Base-by-base conservation (phyloP, 1,284 basidiomycete species). In the Garcileccinum viscosum region DNA sequence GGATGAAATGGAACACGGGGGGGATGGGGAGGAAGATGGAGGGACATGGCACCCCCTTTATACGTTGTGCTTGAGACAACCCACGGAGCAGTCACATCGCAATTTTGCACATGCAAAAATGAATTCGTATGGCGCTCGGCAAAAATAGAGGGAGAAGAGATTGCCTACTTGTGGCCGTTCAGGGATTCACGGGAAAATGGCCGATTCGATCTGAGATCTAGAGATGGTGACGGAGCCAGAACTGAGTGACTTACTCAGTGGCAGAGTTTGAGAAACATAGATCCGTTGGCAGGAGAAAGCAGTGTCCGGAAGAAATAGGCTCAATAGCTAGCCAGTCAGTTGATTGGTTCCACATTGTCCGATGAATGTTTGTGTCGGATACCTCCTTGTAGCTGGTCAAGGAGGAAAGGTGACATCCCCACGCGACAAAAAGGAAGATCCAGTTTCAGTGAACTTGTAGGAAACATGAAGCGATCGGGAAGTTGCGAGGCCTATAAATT, bases 21-120 rank as follows among this genome's bases (percentile, higher is more conserved):
- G 67, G 72, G 73, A 73, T 79, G 76, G 37, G 78, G 71, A 66
- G 73, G 75, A 77, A 62, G 27, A 71, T 74, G 70, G n/a, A 73
- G 73, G 74, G 75, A 62, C 63, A 66, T 71, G 72, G 69, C n/a
- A 69, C 76, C 75, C 78, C 80, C 81, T 87, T 87, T 84, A 87
- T 87, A 77, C 73, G 73, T 60, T 44, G 66, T 67, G 64, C 63
- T 60, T 63, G 64, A 64, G 47, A 65, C 70, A 69, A 77, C 70
- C 76, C 75, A 74, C 71, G 74, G 74, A 64, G 69, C 65, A 62
- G 53, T 67, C 69, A 69, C 67, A 75, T 73, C 69, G 70, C 37
- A 73, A 70, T 70, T 71, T 70, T 71, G 68, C 69, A 77, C 67
- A 67, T 70, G 70, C 73, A 73, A 69, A 78, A 74, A 78, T 62